Evolutionary conservation across 2,329 filamentous ascomycete genomes (phyloP), one percentile per base, ranked within the genome.

Genomic region (Trichothecium sympodiale): DNA sequence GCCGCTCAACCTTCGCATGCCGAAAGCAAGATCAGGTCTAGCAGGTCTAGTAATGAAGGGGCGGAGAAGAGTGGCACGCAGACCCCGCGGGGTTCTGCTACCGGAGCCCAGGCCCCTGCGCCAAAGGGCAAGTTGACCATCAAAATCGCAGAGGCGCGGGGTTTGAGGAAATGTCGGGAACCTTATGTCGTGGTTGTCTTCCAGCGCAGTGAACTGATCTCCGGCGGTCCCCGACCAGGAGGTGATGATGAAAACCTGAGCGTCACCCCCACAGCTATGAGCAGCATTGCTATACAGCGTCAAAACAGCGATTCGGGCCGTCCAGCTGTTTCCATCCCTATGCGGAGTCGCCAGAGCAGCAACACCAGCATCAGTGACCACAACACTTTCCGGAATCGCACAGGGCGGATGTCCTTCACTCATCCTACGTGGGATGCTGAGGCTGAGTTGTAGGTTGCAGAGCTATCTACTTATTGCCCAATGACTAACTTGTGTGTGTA

Each of bases 101-200:
- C 33, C 29, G 74, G 72, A 16, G 72, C 78, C 6, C 75, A 82
- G 17, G 75, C 82, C 5, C 78, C 80, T 8, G 66, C 78, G 16
- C 71, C 85, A 16, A 89, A 85, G 56, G 91, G 91, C 39, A 94
- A 91, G 58, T 68, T 98, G 38, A 83, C 80, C 25, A 84, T 98
- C 48, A 87, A 84, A 54, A 91, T 98, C 37, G 70, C 79, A 34
- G 86, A 95, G 56, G 91, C 83, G 33, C 74, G 86, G 49, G 85
- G 84, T 8, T 62, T 98, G 35, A 74, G 82, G 41, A 84, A 79
- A 39, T 86, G 86, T 53, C 77, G 79, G 40, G 85, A 95, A 50
- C 91, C 91, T 2, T 98, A 98, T 51, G 85, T 95, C 35, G 87
- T 98, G 9, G 94, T 84, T 40, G 88, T 95, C 17, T 98, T 96